Conservation (phyloP, 2,329 filamentous ascomycete genomes). For the Xylaria sp. region DNA sequence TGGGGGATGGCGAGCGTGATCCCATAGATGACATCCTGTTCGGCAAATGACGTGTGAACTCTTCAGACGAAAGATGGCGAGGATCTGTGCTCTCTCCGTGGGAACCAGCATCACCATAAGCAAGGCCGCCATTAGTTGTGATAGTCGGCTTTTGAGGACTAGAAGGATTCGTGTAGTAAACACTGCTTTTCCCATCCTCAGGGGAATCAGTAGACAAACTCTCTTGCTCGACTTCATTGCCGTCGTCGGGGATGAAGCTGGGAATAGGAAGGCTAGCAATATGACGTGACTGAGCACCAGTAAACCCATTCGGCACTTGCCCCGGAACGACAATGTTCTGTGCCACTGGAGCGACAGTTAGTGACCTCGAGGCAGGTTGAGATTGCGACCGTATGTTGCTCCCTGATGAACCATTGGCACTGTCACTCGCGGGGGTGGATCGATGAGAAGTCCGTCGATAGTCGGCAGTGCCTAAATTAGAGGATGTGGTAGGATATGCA, state of each 20-base stretch:
- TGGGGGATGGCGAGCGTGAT: constrained; percentile 52
- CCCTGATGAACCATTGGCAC: constrained; percentile 42
- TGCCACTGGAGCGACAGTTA: constrained; percentile 31
- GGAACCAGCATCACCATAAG: constrained; percentile 44
- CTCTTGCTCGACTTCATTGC: constrained; percentile 41
- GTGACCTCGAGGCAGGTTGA: constrained; percentile 53
- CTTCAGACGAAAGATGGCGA: constrained; percentile 48
- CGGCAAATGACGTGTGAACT: constrained; percentile 48
- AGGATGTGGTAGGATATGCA: constrained; percentile 54
- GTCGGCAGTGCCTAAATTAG: constrained; percentile 43
- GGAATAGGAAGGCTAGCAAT: constrained; percentile 48
- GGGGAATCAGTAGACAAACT: constrained; percentile 41
- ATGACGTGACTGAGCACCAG: constrained; percentile 36
- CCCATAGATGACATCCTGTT: constrained; percentile 49
- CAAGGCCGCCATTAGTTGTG: constrained; percentile 37
- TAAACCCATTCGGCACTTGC: constrained; percentile 36
- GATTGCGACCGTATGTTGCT: constrained; percentile 60
- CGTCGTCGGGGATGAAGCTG: constrained; percentile 52
- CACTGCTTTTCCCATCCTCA: constrained; percentile 43
- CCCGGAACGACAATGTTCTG: constrained; percentile 30
- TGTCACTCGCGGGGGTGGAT: constrained; percentile 46
- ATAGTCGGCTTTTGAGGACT: constrained; percentile 27
- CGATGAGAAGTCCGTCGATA: constrained; percentile 54
- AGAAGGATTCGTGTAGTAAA: constrained; percentile 35
- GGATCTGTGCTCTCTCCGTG: constrained; percentile 36